phyloP scores from a whole-genome alignment of 768 basidiomycete genomes.

The Sarcodon sp. region DNA sequence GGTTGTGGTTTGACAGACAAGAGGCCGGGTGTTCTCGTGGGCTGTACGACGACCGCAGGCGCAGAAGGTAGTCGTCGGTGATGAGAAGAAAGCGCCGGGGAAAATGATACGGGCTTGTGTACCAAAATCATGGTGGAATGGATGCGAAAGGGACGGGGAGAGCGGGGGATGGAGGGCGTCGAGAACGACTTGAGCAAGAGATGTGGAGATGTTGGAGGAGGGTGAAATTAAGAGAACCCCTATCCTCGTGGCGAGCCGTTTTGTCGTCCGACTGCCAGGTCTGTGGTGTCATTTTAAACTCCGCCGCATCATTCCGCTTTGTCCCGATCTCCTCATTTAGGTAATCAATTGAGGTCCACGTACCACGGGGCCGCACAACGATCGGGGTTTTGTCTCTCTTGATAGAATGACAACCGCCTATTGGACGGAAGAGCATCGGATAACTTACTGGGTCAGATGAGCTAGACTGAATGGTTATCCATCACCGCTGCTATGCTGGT shows the following conservation, averaged over 20 bases:
- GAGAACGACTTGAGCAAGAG: slow-evolving; percentile 9
- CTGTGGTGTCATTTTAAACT: background rate
- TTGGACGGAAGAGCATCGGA: no score
- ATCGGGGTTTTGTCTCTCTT: no score
- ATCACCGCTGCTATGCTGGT: no score
- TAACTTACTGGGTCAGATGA: no score
- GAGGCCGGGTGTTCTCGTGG: slow-evolving; percentile 63
- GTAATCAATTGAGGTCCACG: no score
- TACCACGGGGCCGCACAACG: no score
- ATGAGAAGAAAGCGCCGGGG: slow-evolving; percentile 14
- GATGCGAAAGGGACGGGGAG: slow-evolving; percentile 2
- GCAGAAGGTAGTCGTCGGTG: slow-evolving; percentile 64
- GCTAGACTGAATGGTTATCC: no score
- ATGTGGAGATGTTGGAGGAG: slow-evolving; percentile 7
- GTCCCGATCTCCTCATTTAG: no score
- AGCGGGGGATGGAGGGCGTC: slow-evolving; percentile 3
- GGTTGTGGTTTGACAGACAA: slow-evolving; percentile 24
- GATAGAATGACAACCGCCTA: no score
- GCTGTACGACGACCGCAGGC: slow-evolving; percentile 52
- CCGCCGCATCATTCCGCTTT: background rate
- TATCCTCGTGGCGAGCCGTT: background rate
- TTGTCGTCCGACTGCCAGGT: background rate
- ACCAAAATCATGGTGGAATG: slow-evolving; percentile 25
- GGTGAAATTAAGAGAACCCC: background rate
- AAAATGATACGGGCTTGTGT: slow-evolving; percentile 22